Base-by-base conservation (phyloP, 208 protist species). In the Zelonia costaricensis region DNA sequence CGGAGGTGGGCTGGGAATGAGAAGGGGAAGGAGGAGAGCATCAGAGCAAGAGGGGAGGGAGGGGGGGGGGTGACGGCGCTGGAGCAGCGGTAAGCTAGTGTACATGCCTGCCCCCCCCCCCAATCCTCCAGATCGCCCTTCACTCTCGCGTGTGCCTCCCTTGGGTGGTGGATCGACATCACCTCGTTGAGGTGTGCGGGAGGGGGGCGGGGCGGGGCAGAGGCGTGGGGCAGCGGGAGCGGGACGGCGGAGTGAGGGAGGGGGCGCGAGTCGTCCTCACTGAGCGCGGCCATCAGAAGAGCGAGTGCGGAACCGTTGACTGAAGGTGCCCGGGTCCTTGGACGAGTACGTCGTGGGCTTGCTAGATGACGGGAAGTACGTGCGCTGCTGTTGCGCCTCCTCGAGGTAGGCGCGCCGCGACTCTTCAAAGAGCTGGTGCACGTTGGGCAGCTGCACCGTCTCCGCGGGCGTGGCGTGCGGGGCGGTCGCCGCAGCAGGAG, bases 391-490 rank as follows among this genome's bases (percentile, higher is more conserved):
- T 58, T 89, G 71, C 43, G 78, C 64, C 52, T 80, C 76, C 39
- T 72, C n/a, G 9, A 93, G 51, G 57, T 90, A 77, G 31, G 61
- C 71, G 16, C 52, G 71, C n/a, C 87, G 75, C 10, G 81, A 76
- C 55, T 86, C 79, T 31, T 88, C 80, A 65, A 93, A 93, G 27
- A 70, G 72, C 18, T 80, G 70, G 35, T 76, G 75, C 6, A 93
- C 44, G 43, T 93, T 68, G 5, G 82, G 83, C 25, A 90, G 69
- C 30, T 56, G 54, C 2, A 36, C 30, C 12, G 36, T 56, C 31
- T 20, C 54, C 18, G 16, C 25, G 15, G 43, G 25, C 18, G 61
- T 13, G 6, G 6, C 15, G 13, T 30, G 25, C 13, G 56, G 30
- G 18, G 58, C 31, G 1, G 2, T 23, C 39, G 33, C n/a, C 33